Conservation (phyloP, 768 basidiomycete genomes). For the Tulasnella sp. region DNA sequence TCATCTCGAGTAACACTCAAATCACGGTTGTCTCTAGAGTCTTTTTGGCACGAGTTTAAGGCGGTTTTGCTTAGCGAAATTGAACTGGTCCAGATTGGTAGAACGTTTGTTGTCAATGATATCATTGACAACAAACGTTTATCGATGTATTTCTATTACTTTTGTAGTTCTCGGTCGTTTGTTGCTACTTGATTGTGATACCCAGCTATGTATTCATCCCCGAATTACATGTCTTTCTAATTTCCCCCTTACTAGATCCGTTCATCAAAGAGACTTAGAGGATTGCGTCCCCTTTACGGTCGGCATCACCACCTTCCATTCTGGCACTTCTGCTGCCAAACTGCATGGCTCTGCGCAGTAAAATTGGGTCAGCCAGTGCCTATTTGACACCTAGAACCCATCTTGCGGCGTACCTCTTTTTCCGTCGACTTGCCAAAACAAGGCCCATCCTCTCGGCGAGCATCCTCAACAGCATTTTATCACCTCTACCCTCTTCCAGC, state of each 20-base stretch:
- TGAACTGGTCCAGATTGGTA: background rate
- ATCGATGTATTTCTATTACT: background rate
- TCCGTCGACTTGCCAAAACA: conserved; percentile 68
- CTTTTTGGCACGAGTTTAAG: background rate
- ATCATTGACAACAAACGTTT: too few species aligned
- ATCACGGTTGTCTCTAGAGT: background rate
- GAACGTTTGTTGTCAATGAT: background rate
- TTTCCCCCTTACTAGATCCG: background rate
- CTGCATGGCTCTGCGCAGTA: conserved; percentile 71
- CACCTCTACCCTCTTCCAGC: conserved; percentile 75
- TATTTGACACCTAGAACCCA: too few species aligned
- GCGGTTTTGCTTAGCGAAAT: background rate
- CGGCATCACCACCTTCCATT: conserved; percentile 62
- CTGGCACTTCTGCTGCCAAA: conserved; percentile 89
- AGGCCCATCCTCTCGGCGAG: conserved; percentile 76
- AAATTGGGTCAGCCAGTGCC: background rate
- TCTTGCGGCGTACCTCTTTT: conserved; percentile 58
- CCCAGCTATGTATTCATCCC: conserved; percentile 12
- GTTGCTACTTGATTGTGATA: conserved; percentile 9
- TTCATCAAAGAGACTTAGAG: background rate
- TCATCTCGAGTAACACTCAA: background rate
- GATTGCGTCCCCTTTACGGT: conserved; percentile 27
- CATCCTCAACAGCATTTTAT: conserved; percentile 82
- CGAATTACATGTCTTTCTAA: background rate
- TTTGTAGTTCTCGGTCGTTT: background rate